Evolutionary conservation across 192 early-diverging fungal genomes (phyloP), one percentile per base, ranked within the genome.

Genomic region (Rhizophagus prolifer): DNA sequence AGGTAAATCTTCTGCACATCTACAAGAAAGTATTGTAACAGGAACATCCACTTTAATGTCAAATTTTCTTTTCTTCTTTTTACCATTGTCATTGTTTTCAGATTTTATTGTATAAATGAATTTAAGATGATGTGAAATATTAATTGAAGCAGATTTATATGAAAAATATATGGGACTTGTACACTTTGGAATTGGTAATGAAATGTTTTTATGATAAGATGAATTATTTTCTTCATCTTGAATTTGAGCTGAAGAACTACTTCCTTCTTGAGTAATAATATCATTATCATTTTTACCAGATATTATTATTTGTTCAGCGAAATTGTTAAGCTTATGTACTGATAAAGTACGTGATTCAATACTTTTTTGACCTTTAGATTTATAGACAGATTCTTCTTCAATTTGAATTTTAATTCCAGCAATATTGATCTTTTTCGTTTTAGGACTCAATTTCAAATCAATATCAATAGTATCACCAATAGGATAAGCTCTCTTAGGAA

Each of bases 11-110:
- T 71, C 70, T 10, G 38, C 26, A 71, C 46, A 71, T 58, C n/a
- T 46, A 58, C 69, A 54, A n/a, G 70, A 71, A 71, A 71, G 70
- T 58, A 71, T 21, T 19, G 23, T 54, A 34, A 71, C 30, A 19
- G 70, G 41, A 10, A 58, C 13, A 16, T 46, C 28, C 8, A 68
- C 26, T 68, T 41, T 63, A 30, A 67, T 12, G 12, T 54, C 46
- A 30, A 9, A 3, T 54, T 54, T 46, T 13, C 34, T 46, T 28
- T 67, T 67, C 36, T 41, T 67, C 6, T 36, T 8, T 9, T 21
- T 67, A 21, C 3, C 30, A 67, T 38, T 2, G n/a, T 36, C 34
- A 10, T 7, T 2, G 7, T 5, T 12, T 19, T 36, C 7, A 7
- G 16, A 19, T 10, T 25, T 54, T 31, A 71, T 28, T 7, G 26